Percentiles rank a stretch among this genome's conserved stretches.
Conservation (phyloP, 2,329 filamentous ascomycete genomes). For the Neurospora sp. region DNA sequence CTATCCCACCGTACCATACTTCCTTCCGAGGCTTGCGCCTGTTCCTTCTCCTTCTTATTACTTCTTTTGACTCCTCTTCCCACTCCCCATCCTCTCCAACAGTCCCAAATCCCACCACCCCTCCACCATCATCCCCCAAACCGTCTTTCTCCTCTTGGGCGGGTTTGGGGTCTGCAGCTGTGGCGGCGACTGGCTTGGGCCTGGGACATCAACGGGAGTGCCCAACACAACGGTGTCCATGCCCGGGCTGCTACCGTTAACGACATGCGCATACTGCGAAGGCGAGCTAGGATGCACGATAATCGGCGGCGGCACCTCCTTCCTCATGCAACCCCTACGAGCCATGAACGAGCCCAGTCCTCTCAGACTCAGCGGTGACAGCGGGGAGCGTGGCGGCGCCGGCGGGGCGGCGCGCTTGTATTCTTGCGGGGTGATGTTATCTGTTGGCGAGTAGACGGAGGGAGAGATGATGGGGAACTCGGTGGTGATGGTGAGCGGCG, state of each 20-base stretch:
- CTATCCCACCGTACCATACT: not conserved
- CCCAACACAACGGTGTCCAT: conserved; percentile 4
- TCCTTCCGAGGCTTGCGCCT: not conserved
- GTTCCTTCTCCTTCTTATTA: not conserved
- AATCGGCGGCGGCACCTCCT: conserved; percentile 9
- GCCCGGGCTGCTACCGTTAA: not conserved
- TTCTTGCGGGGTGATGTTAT: conserved; percentile 11
- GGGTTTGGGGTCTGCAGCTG: not conserved
- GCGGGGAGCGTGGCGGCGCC: conserved; percentile 8
- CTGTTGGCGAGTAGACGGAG: not conserved
- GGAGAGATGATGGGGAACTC: not conserved
- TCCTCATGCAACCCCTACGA: not conserved
- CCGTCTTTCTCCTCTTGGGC: conserved; percentile 11
- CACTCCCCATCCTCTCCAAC: conserved; percentile 18
- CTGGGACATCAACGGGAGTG: not conserved
- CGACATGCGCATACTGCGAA: not conserved
- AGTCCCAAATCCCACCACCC: conserved; percentile 20
- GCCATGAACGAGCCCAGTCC: conserved; percentile 3
- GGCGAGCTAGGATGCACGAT: conserved; percentile 3
- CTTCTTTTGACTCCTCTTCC: conserved; percentile 10
- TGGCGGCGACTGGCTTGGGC: not conserved
- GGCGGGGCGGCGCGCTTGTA: conserved; percentile 11
- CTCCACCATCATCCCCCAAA: conserved; percentile 12
- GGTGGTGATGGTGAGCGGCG: not conserved
- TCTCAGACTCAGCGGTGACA: conserved; percentile 6